Evolutionary conservation across 2,329 filamentous ascomycete species (phyloP).

Genomic region (Verticillium longisporum): DNA sequence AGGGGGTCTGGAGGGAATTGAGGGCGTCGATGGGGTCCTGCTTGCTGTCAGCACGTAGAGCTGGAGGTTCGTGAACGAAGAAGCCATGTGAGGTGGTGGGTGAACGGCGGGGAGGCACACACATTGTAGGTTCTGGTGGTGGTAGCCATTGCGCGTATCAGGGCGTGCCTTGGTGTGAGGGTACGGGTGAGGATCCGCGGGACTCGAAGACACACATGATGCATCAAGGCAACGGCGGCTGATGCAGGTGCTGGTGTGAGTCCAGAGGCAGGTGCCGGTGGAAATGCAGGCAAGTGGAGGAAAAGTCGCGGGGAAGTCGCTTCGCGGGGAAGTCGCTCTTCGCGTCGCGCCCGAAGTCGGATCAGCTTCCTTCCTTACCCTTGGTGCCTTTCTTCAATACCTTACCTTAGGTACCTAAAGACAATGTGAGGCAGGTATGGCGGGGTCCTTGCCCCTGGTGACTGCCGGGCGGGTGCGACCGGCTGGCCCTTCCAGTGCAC

Average conservation of each 20-base stretch:
- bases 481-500: background rate
- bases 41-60: too few relatives aligned
- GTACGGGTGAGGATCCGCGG: conserved; percentile 2
- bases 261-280: background rate
- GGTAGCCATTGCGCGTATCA: conserved; percentile 8
- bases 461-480: conserved; percentile 1
- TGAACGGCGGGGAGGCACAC: background rate
- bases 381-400: too few relatives aligned
- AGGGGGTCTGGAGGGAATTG: conserved; percentile 88
- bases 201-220: conserved; percentile 9
- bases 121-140: conserved; percentile 9
- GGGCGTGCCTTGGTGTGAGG: background rate
- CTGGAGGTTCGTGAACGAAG: background rate
- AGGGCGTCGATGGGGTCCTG: conserved; percentile 81
- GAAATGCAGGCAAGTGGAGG: background rate
- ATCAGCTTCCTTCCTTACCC: background rate
- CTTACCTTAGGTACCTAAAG: too few relatives aligned
- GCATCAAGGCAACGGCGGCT: conserved; percentile 6
- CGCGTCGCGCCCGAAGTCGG: background rate
- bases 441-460: background rate
- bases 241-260: background rate
- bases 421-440: too few relatives aligned
- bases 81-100: background rate
- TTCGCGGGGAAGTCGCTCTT: background rate
- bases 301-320: too few relatives aligned